These are phyloP conservation scores for Cylindrotheca closterium DNA, from an alignment of 108 stramenopile species.

Conservation along the genomic window DNA sequence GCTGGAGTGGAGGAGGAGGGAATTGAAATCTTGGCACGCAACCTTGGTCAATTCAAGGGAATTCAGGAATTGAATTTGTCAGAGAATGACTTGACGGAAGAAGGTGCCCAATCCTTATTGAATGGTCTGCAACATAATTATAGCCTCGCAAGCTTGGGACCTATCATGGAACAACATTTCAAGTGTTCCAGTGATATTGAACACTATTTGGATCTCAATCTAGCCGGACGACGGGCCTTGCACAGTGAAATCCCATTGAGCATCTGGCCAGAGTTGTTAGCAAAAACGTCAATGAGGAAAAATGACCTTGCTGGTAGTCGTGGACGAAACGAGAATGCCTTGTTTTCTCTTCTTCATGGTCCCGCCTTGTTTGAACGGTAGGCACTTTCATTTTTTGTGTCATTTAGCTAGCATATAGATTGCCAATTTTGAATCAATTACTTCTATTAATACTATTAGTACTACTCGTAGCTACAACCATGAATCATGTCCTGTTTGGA, in stretches of 20 bases:
- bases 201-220: not conserved
- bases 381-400: no score
- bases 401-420: no score
- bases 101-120: not conserved
- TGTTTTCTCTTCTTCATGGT: not conserved
- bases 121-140: not conserved
- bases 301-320: not conserved
- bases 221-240: not conserved
- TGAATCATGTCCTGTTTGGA: no score
- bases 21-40: not conserved
- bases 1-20: not conserved
- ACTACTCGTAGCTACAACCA: no score
- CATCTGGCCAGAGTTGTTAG: not conserved
- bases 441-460: no score
- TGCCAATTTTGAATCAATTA: not conserved
- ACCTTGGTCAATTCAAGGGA: not conserved
- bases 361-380: not conserved
- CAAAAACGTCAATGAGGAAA: no score
- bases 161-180: not conserved
- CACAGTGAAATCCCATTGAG: not conserved
- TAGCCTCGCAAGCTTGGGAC: not conserved
- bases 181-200: not conserved
- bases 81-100: not conserved
- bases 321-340: not conserved
- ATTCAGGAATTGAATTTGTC: not conserved